Evolutionary conservation across 1,139 yeast genomes (phyloP), one percentile per base, ranked within the genome.

Genomic region (Kodamaea derodonti): DNA sequence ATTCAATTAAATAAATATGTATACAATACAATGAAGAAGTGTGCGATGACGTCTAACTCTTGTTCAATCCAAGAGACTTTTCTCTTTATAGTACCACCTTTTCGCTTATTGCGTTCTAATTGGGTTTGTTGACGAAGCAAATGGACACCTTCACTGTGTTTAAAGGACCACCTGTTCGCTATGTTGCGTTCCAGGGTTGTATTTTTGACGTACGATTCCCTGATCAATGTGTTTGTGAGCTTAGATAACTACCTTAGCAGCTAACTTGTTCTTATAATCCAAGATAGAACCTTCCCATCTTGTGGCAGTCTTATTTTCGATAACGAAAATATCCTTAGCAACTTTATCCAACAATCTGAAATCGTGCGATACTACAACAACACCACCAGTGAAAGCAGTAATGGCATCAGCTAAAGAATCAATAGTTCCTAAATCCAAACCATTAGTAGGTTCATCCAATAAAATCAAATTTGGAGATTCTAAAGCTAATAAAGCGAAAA

Each of bases 381-480:
- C 97, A 75, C 98, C 98, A 68, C 98, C 98, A 56, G 82, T 85
- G 74, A 85, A 94, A 27, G 79, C 84, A 49, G 87, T 81, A 59
- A 94, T 90, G 44, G 98, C 98, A 40, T 84, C 95, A 38, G 97
- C 98, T 56, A 92, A 75, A 29, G 98, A 92, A 68, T 94, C 98
- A 58, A 92, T 92, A 32, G 98, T 90, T 54, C 97, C 86, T 54
- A 94, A 90, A 73, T 94, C 98, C 66, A 94, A 76, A 77, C 97
- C 98, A 77, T 92, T 92, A 51, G 98, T 92, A 78, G 98, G 98
- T 81, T 94, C 98, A 73, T 92, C 98, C 69, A 92, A 75, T 59
- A 92, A 72, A 54, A 92, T 75, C 67, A 92, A 86, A 69, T 92
- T 92, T 56, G 99, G 98, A 47, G 84, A 74, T 69, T 92, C 97